These are phyloP conservation scores for Cubamyces sp. DNA, from an alignment of 768 basidiomycete species.

Conservation along the genomic window DNA sequence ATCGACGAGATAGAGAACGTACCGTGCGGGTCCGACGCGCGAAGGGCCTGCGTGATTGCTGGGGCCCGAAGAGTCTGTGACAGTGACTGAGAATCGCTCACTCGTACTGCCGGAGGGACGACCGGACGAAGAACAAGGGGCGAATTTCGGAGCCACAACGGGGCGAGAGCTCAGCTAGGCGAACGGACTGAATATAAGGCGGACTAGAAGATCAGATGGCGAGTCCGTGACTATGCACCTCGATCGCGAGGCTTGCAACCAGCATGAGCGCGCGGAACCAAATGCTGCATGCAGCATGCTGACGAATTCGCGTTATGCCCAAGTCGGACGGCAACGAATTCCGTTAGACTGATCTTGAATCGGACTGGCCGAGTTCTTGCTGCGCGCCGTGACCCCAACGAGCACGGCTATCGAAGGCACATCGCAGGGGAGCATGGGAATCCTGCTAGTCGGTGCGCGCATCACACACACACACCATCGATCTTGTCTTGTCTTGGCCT, in stretches of 20 bases:
- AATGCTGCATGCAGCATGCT: slow-evolving; percentile 10
- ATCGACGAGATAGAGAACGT: slow-evolving; percentile 15
- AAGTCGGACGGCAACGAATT: not conserved
- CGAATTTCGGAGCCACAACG: slow-evolving; percentile 17
- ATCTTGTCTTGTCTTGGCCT: slow-evolving; percentile 1
- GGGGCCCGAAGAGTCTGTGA: slow-evolving; percentile 7
- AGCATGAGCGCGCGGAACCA: slow-evolving; percentile 19
- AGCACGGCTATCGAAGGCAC: not conserved
- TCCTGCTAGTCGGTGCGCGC: not conserved
- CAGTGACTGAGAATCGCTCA: slow-evolving; percentile 4
- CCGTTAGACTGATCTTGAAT: slow-evolving; percentile 10
- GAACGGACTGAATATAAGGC: slow-evolving; percentile 2
- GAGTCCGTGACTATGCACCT: not conserved
- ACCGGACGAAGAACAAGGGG: slow-evolving; percentile 4
- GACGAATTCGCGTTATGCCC: slow-evolving; percentile 18
- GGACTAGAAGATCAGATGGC: slow-evolving; percentile 23
- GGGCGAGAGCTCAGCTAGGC: not conserved
- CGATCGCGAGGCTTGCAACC: slow-evolving; percentile 14
- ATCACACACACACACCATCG: not conserved
- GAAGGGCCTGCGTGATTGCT: slow-evolving; percentile 4
- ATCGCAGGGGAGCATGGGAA: slow-evolving; percentile 1
- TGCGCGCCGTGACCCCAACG: not conserved
- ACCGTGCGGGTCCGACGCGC: slow-evolving; percentile 19
- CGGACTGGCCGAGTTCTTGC: not conserved
- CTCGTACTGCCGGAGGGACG: not conserved